These are phyloP conservation scores for Aspergillus sp. DNA, from an alignment of 2,329 filamentous ascomycete genomes.

Conservation along the genomic window DNA sequence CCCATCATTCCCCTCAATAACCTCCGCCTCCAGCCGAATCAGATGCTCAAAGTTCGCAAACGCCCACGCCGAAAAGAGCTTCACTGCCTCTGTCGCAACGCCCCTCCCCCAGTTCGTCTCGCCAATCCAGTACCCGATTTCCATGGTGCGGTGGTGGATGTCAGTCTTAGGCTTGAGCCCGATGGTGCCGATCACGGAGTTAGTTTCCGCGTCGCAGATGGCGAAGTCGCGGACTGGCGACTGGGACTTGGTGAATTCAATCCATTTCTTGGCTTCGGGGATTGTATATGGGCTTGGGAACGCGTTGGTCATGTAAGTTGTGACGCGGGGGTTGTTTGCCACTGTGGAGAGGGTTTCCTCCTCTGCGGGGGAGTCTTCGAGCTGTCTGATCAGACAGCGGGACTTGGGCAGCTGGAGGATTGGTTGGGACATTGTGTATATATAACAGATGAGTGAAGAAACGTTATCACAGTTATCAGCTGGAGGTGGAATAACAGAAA, in stretches of 20 bases:
- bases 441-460: too few relatives aligned
- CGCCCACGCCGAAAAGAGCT: background rate
- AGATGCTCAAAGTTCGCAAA: conserved; percentile 7
- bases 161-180: background rate
- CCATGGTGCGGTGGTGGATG: conserved; percentile 9
- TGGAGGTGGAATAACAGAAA: too few relatives aligned
- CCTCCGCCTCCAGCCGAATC: conserved; percentile 8
- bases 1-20: conserved; percentile 7
- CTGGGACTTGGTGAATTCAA: background rate
- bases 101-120: conserved; percentile 11
- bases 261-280: conserved; percentile 1
- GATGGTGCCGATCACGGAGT: conserved; percentile 6
- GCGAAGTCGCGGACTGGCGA: background rate
- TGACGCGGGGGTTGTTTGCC: conserved; percentile 13
- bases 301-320: conserved; percentile 10
- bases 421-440: background rate
- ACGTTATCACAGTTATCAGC: too few relatives aligned
- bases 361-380: background rate
- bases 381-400: conserved; percentile 4
- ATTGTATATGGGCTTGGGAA: conserved; percentile 10
- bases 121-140: conserved; percentile 13
- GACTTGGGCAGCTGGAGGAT: background rate
- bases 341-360: background rate
- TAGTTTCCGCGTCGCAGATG: background rate
- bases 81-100: conserved; percentile 7